Base-by-base conservation (phyloP, 2,329 filamentous ascomycete genomes). In the Apiospora hydei region DNA sequence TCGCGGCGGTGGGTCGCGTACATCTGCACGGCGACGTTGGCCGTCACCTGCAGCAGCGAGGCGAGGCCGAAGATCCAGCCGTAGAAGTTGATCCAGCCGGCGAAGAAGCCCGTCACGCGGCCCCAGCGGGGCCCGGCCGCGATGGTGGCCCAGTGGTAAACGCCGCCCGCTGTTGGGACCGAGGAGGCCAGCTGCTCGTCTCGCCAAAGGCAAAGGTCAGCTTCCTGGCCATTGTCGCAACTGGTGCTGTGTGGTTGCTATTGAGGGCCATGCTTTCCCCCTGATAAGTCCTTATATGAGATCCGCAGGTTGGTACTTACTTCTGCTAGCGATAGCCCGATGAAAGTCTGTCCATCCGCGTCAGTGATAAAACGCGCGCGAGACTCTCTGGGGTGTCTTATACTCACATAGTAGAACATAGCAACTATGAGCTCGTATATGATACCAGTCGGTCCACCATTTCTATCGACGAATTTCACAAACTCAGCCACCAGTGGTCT, bases 21-120 rank as follows among this genome's bases (percentile, higher is more conserved):
- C 85, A 92, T 88, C 76, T 88, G 87, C 24, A 92, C 86, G 16
- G 86, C 81, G 74, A 91, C 85, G 76, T 91, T 91, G 73, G 86
- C 86, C 5, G 89, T 84, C 72, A 92, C 90, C 71, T 87, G 85
- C 21, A 87, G 82, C 76, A 91, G 87, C 1, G 88, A 88, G 4
- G 89, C 88, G 7, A 90, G 84, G 73, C 88, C 89, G 72, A 91
- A 89, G 74, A 91, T 86, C 90, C 90, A 92, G 18, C 85, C 88
- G 73, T 86, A 88, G 75, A 88, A 88, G 77, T 90, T 89, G 74
- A 85, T 81, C 82, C 84, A 85, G 14, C 84, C 84, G 0, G 82
- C 82, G 72, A 84, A 85, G 78, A 85, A 86, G 53, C 85, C 84
- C 26, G 88, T 81, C 1, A 85, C 80, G 41, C 88, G 86, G 70